Conservation (phyloP, 805 yeast species). For the Candida manassasensis region DNA sequence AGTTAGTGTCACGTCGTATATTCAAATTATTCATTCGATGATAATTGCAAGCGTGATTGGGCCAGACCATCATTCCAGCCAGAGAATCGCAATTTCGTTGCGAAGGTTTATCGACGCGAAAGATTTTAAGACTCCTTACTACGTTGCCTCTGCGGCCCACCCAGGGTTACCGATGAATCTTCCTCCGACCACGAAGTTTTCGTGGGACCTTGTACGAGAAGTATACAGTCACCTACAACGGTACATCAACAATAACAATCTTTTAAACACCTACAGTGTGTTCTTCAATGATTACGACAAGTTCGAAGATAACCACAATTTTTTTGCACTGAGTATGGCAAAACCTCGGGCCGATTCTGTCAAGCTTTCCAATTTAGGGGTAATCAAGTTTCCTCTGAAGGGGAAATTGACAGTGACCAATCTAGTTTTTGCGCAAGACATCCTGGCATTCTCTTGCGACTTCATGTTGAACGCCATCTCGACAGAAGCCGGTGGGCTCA, state of each 20-base stretch:
- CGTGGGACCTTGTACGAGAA: slow-evolving; percentile 28
- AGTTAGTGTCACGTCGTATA: slow-evolving; percentile 31
- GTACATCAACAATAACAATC: slow-evolving; percentile 17
- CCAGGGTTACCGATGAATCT: slow-evolving; percentile 25
- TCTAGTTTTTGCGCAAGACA: slow-evolving; percentile 33
- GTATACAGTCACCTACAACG: slow-evolving; percentile 16
- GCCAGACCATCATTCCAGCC: slow-evolving; percentile 17
- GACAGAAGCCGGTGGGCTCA: slow-evolving; percentile 29
- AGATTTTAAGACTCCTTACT: slow-evolving; percentile 4
- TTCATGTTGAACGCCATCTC: slow-evolving; percentile 30
- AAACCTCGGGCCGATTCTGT: slow-evolving; percentile 25
- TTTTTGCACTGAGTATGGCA: slow-evolving; percentile 21
- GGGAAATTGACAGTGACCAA: slow-evolving; percentile 25
- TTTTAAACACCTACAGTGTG: slow-evolving; percentile 18
- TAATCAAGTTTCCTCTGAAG: slow-evolving; percentile 18
- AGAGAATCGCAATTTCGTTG: slow-evolving; percentile 30
- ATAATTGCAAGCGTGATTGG: slow-evolving; percentile 28
- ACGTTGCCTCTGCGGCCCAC: slow-evolving; percentile 32
- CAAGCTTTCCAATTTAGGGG: slow-evolving; percentile 36
- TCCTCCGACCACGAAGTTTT: slow-evolving; percentile 27
- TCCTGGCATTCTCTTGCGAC: slow-evolving; percentile 31
- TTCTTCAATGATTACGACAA: slow-evolving; percentile 15
- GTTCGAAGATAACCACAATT: slow-evolving; percentile 13
- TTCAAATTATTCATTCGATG: slow-evolving; percentile 21
- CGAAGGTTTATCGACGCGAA: slow-evolving; percentile 19